Percentiles rank a stretch among this genome's conserved stretches.
phyloP scores from a whole-genome alignment of 495 filamentous ascomycete species.

The Patellaria atrata region DNA sequence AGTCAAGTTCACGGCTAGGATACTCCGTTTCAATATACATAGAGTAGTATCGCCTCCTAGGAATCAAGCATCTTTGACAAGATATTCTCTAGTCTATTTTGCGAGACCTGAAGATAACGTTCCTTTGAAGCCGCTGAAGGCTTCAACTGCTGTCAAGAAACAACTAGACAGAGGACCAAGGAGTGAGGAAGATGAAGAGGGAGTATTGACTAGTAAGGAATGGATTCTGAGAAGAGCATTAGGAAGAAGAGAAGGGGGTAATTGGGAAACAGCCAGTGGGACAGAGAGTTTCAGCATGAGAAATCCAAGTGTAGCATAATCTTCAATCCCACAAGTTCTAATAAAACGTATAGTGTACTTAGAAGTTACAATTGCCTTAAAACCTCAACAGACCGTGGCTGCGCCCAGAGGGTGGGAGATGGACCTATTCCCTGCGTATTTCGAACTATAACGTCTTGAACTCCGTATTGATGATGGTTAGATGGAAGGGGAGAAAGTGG shows the following conservation, averaged over 20 bases:
- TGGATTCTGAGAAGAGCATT: slow-evolving; percentile 36
- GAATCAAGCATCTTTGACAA: slow-evolving; percentile 33
- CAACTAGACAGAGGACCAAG: no score
- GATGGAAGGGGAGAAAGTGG: no score
- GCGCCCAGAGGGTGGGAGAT: no score
- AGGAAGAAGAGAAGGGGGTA: slow-evolving; percentile 24
- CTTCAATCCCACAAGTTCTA: slow-evolving; percentile 1
- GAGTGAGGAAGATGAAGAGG: slow-evolving; percentile 25
- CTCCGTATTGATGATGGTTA: no score
- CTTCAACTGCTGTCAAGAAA: slow-evolving; percentile 24
- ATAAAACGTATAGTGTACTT: no score
- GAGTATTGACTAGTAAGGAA: slow-evolving; percentile 33
- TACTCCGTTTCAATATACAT: slow-evolving; percentile 49
- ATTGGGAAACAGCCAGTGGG: slow-evolving; percentile 29
- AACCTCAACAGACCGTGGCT: no score
- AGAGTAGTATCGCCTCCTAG: slow-evolving; percentile 45
- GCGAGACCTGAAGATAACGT: slow-evolving; percentile 43
- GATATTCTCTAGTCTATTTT: slow-evolving; percentile 52
- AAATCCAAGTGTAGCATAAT: slow-evolving; percentile 2
- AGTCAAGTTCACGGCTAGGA: slow-evolving; percentile 46
- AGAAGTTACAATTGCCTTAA: no score
- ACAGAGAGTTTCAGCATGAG: slow-evolving; percentile 31
- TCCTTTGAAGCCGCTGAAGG: slow-evolving; percentile 33
- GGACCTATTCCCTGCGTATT: no score
- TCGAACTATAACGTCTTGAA: no score